phyloP scores from a whole-genome alignment of 1,284 basidiomycete genomes.

The Tilletia indica region DNA sequence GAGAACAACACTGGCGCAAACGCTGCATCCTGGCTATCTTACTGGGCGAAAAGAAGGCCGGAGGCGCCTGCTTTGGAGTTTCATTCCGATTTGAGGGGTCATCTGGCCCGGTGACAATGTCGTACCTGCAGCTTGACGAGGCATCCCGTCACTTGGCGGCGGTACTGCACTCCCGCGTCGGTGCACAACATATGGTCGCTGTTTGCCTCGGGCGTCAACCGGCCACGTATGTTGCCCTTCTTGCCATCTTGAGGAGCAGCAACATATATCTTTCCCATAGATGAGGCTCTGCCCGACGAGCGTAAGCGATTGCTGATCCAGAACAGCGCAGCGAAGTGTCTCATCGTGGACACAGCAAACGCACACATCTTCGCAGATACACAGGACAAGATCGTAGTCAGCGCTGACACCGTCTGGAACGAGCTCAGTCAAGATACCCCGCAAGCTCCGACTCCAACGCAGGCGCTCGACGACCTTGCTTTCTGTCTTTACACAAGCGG shows the following conservation, averaged over 20 bases:
- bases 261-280: conserved; percentile 54
- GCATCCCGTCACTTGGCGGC: conserved; percentile 28
- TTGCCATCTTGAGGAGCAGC: conserved; percentile 43
- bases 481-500: conserved; percentile 54
- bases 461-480: conserved; percentile 32
- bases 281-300: conserved; percentile 48
- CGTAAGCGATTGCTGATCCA: conserved; percentile 46
- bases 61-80: conserved; percentile 30
- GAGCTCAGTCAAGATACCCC: background rate
- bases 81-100: conserved; percentile 25
- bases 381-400: background rate
- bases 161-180: conserved; percentile 20
- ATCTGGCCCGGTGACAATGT: conserved; percentile 4
- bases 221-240: conserved; percentile 40
- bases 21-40: conserved; percentile 9
- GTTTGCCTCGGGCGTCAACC: conserved; percentile 41
- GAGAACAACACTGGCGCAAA: background rate
- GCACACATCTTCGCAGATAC: background rate
- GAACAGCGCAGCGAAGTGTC: conserved; percentile 35
- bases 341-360: conserved; percentile 26
- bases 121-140: conserved; percentile 36
- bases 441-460: background rate
- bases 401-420: background rate
- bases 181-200: conserved; percentile 36
- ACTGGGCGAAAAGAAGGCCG: background rate